phyloP scores from a whole-genome alignment of 1,284 basidiomycete species.

The Lentinus polychrous region DNA sequence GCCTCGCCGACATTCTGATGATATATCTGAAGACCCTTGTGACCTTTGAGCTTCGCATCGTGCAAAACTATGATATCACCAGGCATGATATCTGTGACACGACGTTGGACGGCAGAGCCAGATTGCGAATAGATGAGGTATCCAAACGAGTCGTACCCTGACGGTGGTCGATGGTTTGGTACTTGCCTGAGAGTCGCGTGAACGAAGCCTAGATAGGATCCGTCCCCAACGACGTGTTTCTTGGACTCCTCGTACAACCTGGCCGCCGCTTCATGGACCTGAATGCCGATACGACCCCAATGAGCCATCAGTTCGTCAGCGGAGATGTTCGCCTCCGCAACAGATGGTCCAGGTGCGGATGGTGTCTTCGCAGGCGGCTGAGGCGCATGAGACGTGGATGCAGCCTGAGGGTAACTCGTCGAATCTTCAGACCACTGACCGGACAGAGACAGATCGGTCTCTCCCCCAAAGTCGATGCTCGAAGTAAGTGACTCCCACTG shows the following conservation, averaged over 20 bases:
- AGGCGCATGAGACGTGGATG: constrained; percentile 2
- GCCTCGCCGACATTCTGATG: constrained; percentile 49
- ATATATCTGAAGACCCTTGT: constrained; percentile 77
- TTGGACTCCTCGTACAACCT: constrained; percentile 68
- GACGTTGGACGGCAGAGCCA: constrained; percentile 57
- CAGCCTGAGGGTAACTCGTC: constrained; percentile 26
- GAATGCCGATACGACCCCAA: constrained; percentile 69
- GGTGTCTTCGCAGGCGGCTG: constrained; percentile 14
- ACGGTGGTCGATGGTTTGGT: constrained; percentile 38
- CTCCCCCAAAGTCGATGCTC: constrained; percentile 28
- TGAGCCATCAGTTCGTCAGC: constrained; percentile 63
- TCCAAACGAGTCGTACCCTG: constrained; percentile 46
- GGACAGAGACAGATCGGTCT: constrained; percentile 33
- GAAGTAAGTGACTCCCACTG: constrained; percentile 18
- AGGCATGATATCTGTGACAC: constrained; percentile 75
- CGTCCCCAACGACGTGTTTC: constrained; percentile 73
- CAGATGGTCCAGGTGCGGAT: constrained; percentile 2
- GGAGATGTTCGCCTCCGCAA: constrained; percentile 31
- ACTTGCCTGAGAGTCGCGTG: constrained; percentile 54
- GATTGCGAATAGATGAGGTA: constrained; percentile 73
- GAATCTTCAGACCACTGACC: constrained; percentile 41
- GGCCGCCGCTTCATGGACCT: constrained; percentile 65
- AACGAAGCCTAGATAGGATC: constrained; percentile 76
- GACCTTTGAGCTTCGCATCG: constrained; percentile 82
- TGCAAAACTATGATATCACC: constrained; percentile 77